Evolutionary conservation across 148 eudicot genomes (phyloP).

Genomic region (Spergularia marina): DNA sequence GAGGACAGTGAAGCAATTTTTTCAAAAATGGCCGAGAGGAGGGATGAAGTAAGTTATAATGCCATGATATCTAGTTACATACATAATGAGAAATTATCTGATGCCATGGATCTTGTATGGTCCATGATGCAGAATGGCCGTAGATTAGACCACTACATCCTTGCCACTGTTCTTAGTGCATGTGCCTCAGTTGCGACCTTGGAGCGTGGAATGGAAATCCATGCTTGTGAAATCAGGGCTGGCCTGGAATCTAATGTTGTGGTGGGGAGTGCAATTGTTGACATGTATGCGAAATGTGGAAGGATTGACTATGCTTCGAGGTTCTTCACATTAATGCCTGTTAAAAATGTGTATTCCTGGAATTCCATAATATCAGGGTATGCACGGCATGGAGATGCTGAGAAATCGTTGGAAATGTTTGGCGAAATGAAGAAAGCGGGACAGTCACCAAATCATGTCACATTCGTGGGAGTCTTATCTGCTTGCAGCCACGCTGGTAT

Average conservation of each 20-base stretch:
- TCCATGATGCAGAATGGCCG: constrained; percentile 60
- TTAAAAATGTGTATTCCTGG: constrained; percentile 71
- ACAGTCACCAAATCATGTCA: constrained; percentile 72
- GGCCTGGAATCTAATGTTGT: constrained; percentile 68
- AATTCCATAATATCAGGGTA: constrained; percentile 78
- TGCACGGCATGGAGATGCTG: constrained; percentile 71
- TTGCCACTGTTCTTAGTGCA: constrained; percentile 76
- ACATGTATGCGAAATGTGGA: constrained; percentile 93
- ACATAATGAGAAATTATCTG: constrained; percentile 55
- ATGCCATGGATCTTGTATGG: constrained; percentile 73
- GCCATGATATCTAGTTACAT: constrained; percentile 83
- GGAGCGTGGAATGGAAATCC: constrained; percentile 83
- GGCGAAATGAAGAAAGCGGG: constrained; percentile 47
- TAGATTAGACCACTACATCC: constrained; percentile 62
- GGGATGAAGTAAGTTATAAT: constrained; percentile 72
- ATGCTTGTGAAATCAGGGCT: constrained; percentile 76
- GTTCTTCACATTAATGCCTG: constrained; percentile 57
- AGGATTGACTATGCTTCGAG: constrained; percentile 71
- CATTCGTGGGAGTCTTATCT: constrained; percentile 75
- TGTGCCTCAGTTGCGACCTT: constrained; percentile 84
- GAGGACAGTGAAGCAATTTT: constrained; percentile 59
- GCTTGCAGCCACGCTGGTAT: constrained; percentile 85
- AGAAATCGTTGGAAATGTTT: constrained; percentile 56
- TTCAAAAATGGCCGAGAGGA: constrained; percentile 52
- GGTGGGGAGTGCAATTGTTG: constrained; percentile 80